Conservation (phyloP, 2,329 filamentous ascomycete species). For the Escovopsis sp. region DNA sequence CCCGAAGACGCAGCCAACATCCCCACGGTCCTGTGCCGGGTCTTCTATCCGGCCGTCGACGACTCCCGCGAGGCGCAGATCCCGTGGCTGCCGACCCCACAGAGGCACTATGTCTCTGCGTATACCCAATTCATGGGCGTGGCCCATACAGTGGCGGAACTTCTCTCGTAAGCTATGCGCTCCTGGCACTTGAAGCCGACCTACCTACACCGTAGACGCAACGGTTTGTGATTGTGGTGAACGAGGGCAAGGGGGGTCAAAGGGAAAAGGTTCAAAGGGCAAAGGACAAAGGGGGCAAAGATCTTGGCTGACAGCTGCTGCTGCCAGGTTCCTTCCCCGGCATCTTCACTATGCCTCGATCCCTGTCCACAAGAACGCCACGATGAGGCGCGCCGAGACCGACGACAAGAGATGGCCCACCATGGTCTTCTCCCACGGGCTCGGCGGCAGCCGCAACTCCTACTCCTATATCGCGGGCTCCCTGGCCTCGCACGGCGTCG, state of each 20-base stretch:
- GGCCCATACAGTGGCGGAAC: constrained; percentile 37
- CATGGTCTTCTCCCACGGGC: constrained; percentile 72
- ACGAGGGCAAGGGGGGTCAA: too few species aligned
- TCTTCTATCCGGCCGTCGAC: constrained; percentile 60
- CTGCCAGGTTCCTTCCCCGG: constrained; percentile 46
- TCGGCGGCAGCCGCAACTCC: constrained; percentile 66
- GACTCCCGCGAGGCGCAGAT: constrained; percentile 42
- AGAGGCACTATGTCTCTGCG: constrained; percentile 56
- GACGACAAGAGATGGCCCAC: constrained; percentile 53
- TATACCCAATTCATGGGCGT: constrained; percentile 66
- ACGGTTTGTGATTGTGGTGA: too few species aligned
- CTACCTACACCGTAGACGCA: too few species aligned
- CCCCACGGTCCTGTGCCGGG: constrained; percentile 60
- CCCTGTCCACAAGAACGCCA: constrained; percentile 56
- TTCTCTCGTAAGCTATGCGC: constrained; percentile 42
- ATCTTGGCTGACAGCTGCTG: background rate
- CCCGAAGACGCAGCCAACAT: constrained; percentile 39
- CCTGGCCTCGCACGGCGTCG: constrained; percentile 63
- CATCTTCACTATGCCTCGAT: constrained; percentile 60
- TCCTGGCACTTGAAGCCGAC: too few species aligned
- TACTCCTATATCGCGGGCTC: constrained; percentile 75
- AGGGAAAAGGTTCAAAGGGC: too few species aligned
- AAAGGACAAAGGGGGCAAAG: too few species aligned
- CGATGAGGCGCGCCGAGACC: constrained; percentile 35
- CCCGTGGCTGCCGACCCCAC: constrained; percentile 64